Conservation (phyloP, 768 basidiomycete genomes). For the Dendrothele bispora region DNA sequence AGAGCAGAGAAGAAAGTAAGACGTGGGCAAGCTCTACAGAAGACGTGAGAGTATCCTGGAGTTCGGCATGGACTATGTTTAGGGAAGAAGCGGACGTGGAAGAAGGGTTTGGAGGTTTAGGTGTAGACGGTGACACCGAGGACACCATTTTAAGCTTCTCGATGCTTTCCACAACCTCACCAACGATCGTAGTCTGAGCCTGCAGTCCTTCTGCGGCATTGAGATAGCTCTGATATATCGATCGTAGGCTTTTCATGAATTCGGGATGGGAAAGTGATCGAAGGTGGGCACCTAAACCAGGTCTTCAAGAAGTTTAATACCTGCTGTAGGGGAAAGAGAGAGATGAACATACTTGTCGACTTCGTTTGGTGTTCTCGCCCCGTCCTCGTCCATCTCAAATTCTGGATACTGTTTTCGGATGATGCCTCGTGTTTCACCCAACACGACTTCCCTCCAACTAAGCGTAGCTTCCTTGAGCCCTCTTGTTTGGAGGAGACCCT, state of each 20-base stretch:
- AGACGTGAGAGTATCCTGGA: slow-evolving; percentile 75
- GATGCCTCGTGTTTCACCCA: slow-evolving; percentile 57
- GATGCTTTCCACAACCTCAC: slow-evolving; percentile 55
- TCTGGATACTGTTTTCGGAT: slow-evolving; percentile 60
- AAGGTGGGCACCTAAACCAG: slow-evolving; percentile 50
- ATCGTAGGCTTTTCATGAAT: slow-evolving; percentile 62
- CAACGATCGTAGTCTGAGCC: slow-evolving; percentile 54
- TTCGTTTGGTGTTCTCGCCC: slow-evolving; percentile 31
- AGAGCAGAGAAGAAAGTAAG: slow-evolving; percentile 76
- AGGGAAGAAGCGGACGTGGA: background rate
- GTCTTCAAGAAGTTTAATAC: slow-evolving; percentile 4
- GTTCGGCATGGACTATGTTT: slow-evolving; percentile 49
- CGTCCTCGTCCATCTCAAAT: slow-evolving; percentile 57
- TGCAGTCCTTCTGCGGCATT: slow-evolving; percentile 70
- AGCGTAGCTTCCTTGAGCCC: slow-evolving; percentile 67
- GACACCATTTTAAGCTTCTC: slow-evolving; percentile 22
- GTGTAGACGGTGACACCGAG: background rate
- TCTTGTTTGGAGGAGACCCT: slow-evolving; percentile 73
- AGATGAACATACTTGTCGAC: slow-evolving; percentile 7
- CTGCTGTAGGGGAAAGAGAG: background rate
- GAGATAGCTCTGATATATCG: slow-evolving; percentile 62
- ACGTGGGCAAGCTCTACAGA: slow-evolving; percentile 85
- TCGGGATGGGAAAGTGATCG: slow-evolving; percentile 66
- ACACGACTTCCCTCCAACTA: slow-evolving; percentile 70
- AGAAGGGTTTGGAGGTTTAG: background rate